Percentiles rank a stretch among this genome's conserved stretches.
Evolutionary conservation across 768 basidiomycete species (phyloP).

Genomic region (Gloeostereum incarnatum): DNA sequence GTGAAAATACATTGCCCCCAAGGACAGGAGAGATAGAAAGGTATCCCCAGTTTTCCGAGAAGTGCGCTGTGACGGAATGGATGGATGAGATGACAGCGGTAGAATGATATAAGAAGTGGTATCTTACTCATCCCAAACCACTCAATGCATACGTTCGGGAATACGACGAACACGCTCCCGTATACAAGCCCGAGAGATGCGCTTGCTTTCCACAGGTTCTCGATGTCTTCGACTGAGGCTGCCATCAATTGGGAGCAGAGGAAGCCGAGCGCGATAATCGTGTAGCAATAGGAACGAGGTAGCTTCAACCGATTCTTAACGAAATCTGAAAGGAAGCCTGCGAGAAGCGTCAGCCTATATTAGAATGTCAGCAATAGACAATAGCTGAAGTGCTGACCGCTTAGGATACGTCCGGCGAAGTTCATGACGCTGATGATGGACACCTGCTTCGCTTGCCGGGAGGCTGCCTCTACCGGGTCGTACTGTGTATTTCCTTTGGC

Average conservation of each 20-base stretch:
- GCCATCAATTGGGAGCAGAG: slow-evolving; percentile 64
- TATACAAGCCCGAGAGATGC: slow-evolving; percentile 55
- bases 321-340: slow-evolving; percentile 66
- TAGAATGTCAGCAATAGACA: not conserved
- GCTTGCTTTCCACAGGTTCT: slow-evolving; percentile 57
- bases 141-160: slow-evolving; percentile 73
- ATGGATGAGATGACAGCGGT: not conserved
- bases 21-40: slow-evolving; percentile 62
- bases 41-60: slow-evolving; percentile 84
- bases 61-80: slow-evolving; percentile 61
- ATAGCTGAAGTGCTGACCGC: slow-evolving; percentile 56
- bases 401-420: slow-evolving; percentile 66
- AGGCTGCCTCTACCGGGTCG: slow-evolving; percentile 56
- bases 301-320: slow-evolving; percentile 42
- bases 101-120: not conserved
- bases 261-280: slow-evolving; percentile 57
- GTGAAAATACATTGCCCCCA: slow-evolving; percentile 77
- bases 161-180: slow-evolving; percentile 62
- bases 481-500: no score
- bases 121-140: slow-evolving; percentile 83
- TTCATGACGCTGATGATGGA: slow-evolving; percentile 77
- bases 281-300: slow-evolving; percentile 64
- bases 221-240: slow-evolving; percentile 41
- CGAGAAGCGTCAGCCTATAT: not conserved
- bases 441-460: slow-evolving; percentile 81